phyloP scores from a whole-genome alignment of 2,329 filamentous ascomycete genomes.

The Fusarium sacchari region DNA sequence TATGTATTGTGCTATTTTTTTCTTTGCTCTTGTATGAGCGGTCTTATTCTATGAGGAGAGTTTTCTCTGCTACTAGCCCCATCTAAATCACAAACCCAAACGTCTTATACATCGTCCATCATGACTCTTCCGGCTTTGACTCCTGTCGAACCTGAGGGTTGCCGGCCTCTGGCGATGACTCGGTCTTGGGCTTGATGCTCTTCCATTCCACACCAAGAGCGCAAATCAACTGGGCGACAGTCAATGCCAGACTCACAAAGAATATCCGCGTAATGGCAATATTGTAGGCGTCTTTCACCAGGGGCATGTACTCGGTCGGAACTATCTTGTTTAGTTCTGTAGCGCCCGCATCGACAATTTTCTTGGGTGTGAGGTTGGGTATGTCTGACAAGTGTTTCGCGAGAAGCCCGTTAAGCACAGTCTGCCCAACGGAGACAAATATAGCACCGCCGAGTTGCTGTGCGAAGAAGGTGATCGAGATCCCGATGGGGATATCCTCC shows the following conservation, averaged over 20 bases:
- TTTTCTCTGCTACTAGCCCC: not conserved
- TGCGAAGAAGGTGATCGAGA: slow-evolving; percentile 66
- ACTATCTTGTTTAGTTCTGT: slow-evolving; percentile 69
- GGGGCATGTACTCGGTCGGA: slow-evolving; percentile 56
- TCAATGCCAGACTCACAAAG: slow-evolving; percentile 68
- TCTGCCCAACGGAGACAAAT: slow-evolving; percentile 67
- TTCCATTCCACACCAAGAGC: slow-evolving; percentile 72
- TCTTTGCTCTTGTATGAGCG: not conserved
- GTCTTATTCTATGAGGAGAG: not conserved
- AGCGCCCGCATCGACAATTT: slow-evolving; percentile 61
- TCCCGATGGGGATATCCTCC: slow-evolving; percentile 64
- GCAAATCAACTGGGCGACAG: slow-evolving; percentile 65
- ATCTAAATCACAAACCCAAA: not conserved
- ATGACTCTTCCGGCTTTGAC: slow-evolving; percentile 23
- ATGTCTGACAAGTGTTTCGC: slow-evolving; percentile 51
- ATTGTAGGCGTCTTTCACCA: slow-evolving; percentile 73
- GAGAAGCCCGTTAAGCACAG: slow-evolving; percentile 61
- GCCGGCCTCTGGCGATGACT: slow-evolving; percentile 14
- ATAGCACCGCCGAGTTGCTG: slow-evolving; percentile 69
- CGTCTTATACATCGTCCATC: not conserved
- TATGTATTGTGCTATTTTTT: not conserved
- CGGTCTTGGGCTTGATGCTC: slow-evolving; percentile 66
- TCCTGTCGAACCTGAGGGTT: not conserved
- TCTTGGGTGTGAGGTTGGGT: slow-evolving; percentile 54
- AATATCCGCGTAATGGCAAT: slow-evolving; percentile 70